A percentile compares a stretch with the other conserved stretches of the same genome.
phyloP scores from a whole-genome alignment of 2,329 filamentous ascomycete genomes.

The Ramichloridium luteum region DNA sequence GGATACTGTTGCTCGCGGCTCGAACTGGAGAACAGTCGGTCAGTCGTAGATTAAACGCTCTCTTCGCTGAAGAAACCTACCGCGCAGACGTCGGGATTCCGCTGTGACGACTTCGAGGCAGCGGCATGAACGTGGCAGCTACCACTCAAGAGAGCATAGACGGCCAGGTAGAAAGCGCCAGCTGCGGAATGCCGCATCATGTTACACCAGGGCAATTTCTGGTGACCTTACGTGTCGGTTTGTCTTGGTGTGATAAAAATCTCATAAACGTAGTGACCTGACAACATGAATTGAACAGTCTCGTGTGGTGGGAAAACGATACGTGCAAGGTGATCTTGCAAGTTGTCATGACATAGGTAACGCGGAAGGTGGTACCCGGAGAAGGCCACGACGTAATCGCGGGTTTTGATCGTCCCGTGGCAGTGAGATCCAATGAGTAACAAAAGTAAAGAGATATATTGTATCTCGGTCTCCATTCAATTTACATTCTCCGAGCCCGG shows the following conservation, averaged over 20 bases:
- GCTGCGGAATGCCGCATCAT: slow-evolving; percentile 16
- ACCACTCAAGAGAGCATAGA: slow-evolving; percentile 44
- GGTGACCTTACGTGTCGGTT: slow-evolving; percentile 2
- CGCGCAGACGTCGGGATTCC: slow-evolving; percentile 40
- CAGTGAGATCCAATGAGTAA: too few relatives aligned
- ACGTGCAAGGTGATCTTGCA: too few relatives aligned
- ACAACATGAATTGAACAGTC: not conserved
- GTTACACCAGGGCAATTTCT: too few relatives aligned
- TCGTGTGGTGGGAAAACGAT: too few relatives aligned
- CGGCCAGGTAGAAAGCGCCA: slow-evolving; percentile 44
- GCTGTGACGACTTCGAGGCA: slow-evolving; percentile 25
- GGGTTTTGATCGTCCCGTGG: too few relatives aligned
- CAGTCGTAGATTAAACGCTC: slow-evolving; percentile 19
- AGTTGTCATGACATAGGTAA: too few relatives aligned
- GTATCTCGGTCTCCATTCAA: too few relatives aligned
- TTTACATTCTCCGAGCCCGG: too few relatives aligned
- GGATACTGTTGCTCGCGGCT: slow-evolving; percentile 75
- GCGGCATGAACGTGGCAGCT: slow-evolving; percentile 29
- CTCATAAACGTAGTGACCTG: slow-evolving; percentile 3
- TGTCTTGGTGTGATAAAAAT: slow-evolving; percentile 1
- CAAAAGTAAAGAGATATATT: too few relatives aligned
- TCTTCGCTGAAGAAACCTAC: slow-evolving; percentile 32
- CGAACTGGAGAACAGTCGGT: slow-evolving; percentile 50
- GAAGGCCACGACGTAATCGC: too few relatives aligned
- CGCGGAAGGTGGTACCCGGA: too few relatives aligned